Conservation (phyloP, 768 basidiomycete genomes). For the Amanita phalloides region DNA sequence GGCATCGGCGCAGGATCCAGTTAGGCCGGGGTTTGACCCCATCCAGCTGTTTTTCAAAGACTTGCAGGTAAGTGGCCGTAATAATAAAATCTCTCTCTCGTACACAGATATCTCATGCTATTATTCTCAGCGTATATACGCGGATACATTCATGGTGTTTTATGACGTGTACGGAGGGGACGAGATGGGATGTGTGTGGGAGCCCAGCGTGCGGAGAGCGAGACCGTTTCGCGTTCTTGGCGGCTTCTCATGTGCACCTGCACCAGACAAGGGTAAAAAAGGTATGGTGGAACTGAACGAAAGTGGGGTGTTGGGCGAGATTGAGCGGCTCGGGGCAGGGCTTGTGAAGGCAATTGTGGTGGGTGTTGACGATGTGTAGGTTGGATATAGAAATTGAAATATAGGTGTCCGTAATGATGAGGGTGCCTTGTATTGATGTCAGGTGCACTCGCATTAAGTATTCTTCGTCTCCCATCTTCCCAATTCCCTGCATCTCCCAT, state of each 20-base stretch:
- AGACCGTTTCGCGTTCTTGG: slow-evolving; percentile 74
- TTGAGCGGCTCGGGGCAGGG: slow-evolving; percentile 64
- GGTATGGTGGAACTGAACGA: slow-evolving; percentile 58
- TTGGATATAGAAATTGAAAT: not conserved
- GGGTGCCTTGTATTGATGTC: too few relatives aligned
- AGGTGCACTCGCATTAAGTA: too few relatives aligned
- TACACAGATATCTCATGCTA: not conserved
- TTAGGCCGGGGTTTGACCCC: slow-evolving; percentile 75
- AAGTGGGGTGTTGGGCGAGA: slow-evolving; percentile 57
- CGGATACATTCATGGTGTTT: slow-evolving; percentile 75
- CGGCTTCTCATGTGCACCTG: slow-evolving; percentile 66
- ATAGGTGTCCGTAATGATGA: not conserved
- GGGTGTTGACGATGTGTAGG: slow-evolving; percentile 3
- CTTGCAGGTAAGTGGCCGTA: slow-evolving; percentile 44
- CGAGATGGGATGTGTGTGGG: slow-evolving; percentile 79
- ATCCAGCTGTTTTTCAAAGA: slow-evolving; percentile 55
- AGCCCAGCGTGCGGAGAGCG: slow-evolving; percentile 51
- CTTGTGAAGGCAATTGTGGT: slow-evolving; percentile 43
- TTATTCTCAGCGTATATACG: slow-evolving; percentile 46
- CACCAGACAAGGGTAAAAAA: slow-evolving; percentile 42
- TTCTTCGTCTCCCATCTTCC: too few relatives aligned
- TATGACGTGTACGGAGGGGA: slow-evolving; percentile 74
- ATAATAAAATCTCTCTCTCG: too few relatives aligned
- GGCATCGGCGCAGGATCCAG: slow-evolving; percentile 14
- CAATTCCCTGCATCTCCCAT: too few relatives aligned